A percentile compares a stretch with the other conserved stretches of the same genome.
Conservation (phyloP, 2,329 filamentous ascomycete genomes). For the Hypoxylon sp. region DNA sequence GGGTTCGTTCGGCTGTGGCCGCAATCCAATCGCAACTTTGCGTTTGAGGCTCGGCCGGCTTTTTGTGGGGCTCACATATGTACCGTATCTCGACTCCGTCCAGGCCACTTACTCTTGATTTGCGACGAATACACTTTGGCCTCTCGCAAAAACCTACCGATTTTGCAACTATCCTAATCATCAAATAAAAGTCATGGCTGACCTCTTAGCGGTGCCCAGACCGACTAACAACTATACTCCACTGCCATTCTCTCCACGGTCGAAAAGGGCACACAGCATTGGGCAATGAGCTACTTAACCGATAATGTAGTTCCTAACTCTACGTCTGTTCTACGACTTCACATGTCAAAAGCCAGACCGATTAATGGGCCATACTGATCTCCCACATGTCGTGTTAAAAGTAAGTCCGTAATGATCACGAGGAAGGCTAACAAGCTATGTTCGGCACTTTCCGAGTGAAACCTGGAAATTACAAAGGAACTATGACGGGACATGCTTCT, state of each 20-base stretch:
- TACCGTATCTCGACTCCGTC: conserved; percentile 5
- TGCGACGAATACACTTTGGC: not conserved
- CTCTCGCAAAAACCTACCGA: not conserved
- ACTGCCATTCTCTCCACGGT: not conserved
- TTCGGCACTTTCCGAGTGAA: not conserved
- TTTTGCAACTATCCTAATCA: not conserved
- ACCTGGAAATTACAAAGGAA: not conserved
- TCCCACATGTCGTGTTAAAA: not conserved
- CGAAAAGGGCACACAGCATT: not conserved
- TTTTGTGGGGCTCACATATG: conserved; percentile 19
- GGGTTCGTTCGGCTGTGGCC: conserved; percentile 35
- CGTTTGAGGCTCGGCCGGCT: conserved; percentile 30
- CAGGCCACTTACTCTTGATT: not conserved
- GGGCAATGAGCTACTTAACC: not conserved
- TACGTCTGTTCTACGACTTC: not conserved
- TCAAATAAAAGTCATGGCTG: not conserved
- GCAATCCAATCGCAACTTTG: conserved; percentile 41
- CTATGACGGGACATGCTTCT: not conserved
- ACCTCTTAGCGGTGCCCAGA: not conserved
- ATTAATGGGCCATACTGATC: too few species aligned
- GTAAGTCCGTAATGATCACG: not conserved
- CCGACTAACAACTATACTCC: not conserved
- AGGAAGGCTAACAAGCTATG: not conserved
- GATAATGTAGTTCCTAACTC: not conserved
- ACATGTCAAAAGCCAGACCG: conserved; percentile 1